Evolutionary conservation across 2,329 filamentous ascomycete genomes (phyloP).

Genomic region (Neopestalotiopsis rosae): DNA sequence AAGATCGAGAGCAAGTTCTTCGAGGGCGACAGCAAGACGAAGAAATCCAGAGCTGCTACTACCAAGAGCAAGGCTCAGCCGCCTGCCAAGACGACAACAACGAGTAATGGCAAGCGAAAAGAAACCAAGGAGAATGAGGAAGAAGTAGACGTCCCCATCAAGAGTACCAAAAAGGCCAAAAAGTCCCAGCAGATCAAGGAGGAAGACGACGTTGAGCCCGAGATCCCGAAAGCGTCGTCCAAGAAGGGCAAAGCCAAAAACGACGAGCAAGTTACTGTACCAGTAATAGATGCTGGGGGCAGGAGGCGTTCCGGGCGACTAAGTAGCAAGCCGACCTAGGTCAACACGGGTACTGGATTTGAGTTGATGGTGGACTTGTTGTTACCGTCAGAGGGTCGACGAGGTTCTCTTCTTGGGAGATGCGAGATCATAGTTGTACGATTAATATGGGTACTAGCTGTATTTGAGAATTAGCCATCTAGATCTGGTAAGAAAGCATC

Average conservation of each 20-base stretch:
- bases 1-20: conserved; percentile 30
- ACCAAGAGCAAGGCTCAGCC: neutral
- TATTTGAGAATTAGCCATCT: too few species aligned
- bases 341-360: neutral
- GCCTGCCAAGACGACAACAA: neutral
- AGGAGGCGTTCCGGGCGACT: conserved; percentile 35
- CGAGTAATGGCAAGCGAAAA: conserved; percentile 21
- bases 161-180: conserved; percentile 23
- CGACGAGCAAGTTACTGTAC: conserved; percentile 28
- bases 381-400: neutral
- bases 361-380: neutral
- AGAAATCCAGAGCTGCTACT: conserved; percentile 7
- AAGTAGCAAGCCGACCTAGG: neutral
- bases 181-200: conserved; percentile 18
- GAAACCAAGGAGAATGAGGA: conserved; percentile 28
- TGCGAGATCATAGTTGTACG: too few species aligned
- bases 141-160: conserved; percentile 26
- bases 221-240: neutral
- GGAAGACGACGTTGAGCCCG: neutral
- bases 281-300: conserved; percentile 23
- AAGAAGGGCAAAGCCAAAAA: conserved; percentile 9
- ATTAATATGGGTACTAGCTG: too few species aligned
- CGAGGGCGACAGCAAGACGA: conserved; percentile 22
- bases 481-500: too few species aligned
- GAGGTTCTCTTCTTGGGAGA: neutral